These are phyloP conservation scores for Fusarium nisikadoi DNA, from an alignment of 2,329 filamentous ascomycete species.

Conservation along the genomic window DNA sequence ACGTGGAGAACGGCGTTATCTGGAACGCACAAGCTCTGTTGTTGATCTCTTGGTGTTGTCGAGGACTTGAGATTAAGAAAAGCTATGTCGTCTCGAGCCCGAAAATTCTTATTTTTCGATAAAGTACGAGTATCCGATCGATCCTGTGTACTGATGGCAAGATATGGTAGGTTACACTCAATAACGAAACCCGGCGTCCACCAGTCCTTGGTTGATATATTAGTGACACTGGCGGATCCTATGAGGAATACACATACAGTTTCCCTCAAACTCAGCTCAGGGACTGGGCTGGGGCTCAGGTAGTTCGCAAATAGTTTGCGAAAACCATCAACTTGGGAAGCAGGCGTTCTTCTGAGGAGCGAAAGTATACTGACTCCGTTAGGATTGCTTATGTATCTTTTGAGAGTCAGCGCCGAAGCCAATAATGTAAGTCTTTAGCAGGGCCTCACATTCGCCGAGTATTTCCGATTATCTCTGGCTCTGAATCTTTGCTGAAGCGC, in stretches of 20 bases:
- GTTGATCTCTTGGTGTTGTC: accelerated
- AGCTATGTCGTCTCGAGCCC: accelerated
- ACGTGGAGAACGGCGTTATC: background rate
- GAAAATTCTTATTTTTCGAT: accelerated
- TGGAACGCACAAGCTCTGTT: background rate
- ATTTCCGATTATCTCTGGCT: accelerated
- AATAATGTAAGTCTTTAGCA: no score
- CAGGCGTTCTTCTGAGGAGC: background rate
- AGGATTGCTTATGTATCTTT: background rate
- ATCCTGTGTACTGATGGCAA: background rate
- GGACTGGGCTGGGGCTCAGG: accelerated
- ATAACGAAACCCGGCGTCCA: accelerated
- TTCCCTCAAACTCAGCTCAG: accelerated
- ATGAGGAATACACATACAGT: accelerated
- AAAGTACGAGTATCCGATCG: background rate
- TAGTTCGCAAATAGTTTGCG: background rate
- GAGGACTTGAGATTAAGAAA: background rate
- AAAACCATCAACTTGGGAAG: background rate
- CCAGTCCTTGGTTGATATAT: accelerated
- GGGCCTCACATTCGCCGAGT: background rate
- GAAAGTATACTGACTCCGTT: background rate
- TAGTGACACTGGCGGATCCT: accelerated
- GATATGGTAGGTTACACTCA: background rate
- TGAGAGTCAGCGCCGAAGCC: background rate
- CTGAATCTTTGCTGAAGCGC: accelerated